phyloP scores from a whole-genome alignment of 257 asterid genomes.

The Nicotiana undulata region DNA sequence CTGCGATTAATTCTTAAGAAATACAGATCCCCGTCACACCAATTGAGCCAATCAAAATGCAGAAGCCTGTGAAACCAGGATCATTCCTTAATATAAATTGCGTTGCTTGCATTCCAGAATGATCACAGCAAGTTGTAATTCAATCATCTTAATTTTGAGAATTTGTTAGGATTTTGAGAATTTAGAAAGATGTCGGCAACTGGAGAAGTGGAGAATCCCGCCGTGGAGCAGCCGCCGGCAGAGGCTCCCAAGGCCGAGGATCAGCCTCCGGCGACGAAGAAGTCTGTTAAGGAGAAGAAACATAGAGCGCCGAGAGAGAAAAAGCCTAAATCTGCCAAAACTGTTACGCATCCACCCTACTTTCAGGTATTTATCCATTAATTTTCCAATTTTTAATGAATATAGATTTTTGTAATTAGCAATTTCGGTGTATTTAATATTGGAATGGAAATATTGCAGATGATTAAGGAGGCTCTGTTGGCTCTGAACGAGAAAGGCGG shows the following conservation, averaged over 20 bases:
- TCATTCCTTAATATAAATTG: slow-evolving; percentile 29
- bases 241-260: slow-evolving; percentile 26
- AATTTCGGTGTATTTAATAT: not conserved
- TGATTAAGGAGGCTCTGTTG: slow-evolving; percentile 63
- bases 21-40: slow-evolving; percentile 17
- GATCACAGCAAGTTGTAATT: not conserved
- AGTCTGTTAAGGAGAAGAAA: slow-evolving; percentile 43
- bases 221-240: slow-evolving; percentile 17
- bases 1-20: not conserved
- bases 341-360: slow-evolving; percentile 64
- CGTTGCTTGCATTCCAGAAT: not conserved
- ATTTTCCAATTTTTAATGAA: not conserved
- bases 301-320: slow-evolving; percentile 41
- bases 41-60: slow-evolving; percentile 32
- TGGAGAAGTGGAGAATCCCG: slow-evolving; percentile 25
- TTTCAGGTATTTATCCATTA: slow-evolving; percentile 30
- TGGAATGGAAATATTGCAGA: slow-evolving; percentile 22
- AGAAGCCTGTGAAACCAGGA: slow-evolving; percentile 2
- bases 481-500: slow-evolving; percentile 55
- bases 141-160: not conserved
- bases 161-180: not conserved
- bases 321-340: slow-evolving; percentile 37
- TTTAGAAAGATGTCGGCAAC: slow-evolving; percentile 30
- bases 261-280: slow-evolving; percentile 11
- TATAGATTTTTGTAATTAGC: not conserved